phyloP scores from a whole-genome alignment of 306 rosid species.

The Albizia julibrissin region DNA sequence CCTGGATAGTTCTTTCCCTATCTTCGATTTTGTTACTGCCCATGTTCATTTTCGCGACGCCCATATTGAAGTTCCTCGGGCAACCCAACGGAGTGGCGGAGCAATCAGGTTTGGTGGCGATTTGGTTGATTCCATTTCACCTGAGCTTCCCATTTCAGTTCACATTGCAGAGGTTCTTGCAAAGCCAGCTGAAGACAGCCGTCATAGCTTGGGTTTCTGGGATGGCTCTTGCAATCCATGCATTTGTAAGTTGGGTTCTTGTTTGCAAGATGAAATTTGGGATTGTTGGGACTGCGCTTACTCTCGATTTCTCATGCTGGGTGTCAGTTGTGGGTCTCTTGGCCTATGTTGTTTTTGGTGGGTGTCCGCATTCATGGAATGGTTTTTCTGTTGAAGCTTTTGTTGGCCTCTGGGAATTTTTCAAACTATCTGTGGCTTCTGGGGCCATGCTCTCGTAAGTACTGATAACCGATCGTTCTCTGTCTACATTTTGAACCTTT shows the following conservation, averaged over 20 bases:
- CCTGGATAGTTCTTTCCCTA: slow-evolving; percentile 62
- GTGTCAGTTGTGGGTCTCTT: slow-evolving; percentile 53
- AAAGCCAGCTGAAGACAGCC: slow-evolving; percentile 57
- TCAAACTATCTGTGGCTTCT: slow-evolving; percentile 69
- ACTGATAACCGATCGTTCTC: neutral
- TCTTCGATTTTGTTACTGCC: slow-evolving; percentile 56
- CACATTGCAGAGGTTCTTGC: slow-evolving; percentile 69
- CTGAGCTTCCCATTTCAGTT: slow-evolving; percentile 67
- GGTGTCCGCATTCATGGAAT: slow-evolving; percentile 59
- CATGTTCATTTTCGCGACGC: slow-evolving; percentile 55
- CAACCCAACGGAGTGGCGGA: slow-evolving; percentile 54
- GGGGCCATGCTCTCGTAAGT: slow-evolving; percentile 72
- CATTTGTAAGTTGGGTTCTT: slow-evolving; percentile 57
- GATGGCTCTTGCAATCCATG: slow-evolving; percentile 48
- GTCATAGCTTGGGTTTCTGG: slow-evolving; percentile 59
- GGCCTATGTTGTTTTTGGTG: slow-evolving; percentile 55
- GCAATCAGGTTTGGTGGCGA: slow-evolving; percentile 56
- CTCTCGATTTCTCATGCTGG: slow-evolving; percentile 69
- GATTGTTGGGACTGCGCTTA: slow-evolving; percentile 54
- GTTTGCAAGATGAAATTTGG: slow-evolving; percentile 49
- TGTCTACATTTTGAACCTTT: neutral
- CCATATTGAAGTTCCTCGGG: slow-evolving; percentile 63
- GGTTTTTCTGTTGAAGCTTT: slow-evolving; percentile 70
- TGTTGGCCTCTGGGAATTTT: slow-evolving; percentile 68
- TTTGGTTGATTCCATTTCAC: slow-evolving; percentile 68